These are phyloP conservation scores for Acacia confusa DNA, from an alignment of 306 rosid species.

Conservation along the genomic window DNA sequence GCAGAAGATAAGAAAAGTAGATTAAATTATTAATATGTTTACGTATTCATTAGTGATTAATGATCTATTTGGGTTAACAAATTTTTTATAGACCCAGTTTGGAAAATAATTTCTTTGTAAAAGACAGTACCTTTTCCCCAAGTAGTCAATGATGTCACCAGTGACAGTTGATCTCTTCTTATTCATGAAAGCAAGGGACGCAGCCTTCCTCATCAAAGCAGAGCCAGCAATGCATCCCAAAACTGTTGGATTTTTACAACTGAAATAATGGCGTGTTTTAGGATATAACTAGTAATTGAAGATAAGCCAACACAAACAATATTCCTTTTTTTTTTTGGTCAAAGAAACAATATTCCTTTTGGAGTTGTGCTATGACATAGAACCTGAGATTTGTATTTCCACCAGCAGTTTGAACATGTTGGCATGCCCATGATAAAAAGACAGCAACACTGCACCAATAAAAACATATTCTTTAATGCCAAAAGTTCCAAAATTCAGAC, in stretches of 20 bases:
- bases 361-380: background rate
- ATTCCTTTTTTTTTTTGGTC: too few species aligned
- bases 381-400: conserved; percentile 52
- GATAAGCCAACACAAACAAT: background rate
- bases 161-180: conserved; percentile 94
- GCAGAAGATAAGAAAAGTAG: background rate
- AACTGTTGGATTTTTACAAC: conserved; percentile 65
- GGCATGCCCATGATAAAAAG: conserved; percentile 81
- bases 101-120: background rate
- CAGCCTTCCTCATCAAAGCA: conserved; percentile 82
- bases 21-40: background rate
- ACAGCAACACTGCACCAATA: conserved; percentile 70
- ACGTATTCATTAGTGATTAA: background rate
- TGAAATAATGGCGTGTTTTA: conserved; percentile 30
- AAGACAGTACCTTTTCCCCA: conserved; percentile 72
- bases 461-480: background rate
- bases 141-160: conserved; percentile 78
- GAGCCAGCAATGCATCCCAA: conserved; percentile 91
- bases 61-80: background rate
- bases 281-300: conserved; percentile 18
- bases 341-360: background rate
- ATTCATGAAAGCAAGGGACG: conserved; percentile 69
- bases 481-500: background rate
- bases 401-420: conserved; percentile 32
- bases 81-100: background rate